Evolutionary conservation across 805 yeast species (phyloP).

Genomic region (Blastobotrys terrestris): DNA sequence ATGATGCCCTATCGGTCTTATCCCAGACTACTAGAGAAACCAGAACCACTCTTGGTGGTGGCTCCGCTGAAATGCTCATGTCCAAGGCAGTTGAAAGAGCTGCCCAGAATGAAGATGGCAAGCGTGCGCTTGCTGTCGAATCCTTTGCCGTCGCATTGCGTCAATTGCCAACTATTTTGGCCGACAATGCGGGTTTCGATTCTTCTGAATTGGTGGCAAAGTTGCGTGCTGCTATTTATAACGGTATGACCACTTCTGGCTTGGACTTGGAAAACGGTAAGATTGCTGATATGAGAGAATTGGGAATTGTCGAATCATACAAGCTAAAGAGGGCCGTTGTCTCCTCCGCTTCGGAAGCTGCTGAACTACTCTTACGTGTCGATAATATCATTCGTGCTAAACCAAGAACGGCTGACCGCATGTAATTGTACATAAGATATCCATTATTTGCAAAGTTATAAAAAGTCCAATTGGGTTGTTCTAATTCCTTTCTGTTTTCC

Average conservation of each 20-base stretch:
- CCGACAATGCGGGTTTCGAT: slow-evolving; percentile 96
- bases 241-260: slow-evolving; percentile 88
- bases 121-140: slow-evolving; percentile 89
- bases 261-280: slow-evolving; percentile 77
- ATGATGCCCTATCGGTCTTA: slow-evolving; percentile 91
- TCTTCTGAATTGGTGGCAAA: slow-evolving; percentile 87
- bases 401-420: slow-evolving; percentile 91
- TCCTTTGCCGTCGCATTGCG: slow-evolving; percentile 90
- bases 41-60: slow-evolving; percentile 89
- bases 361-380: slow-evolving; percentile 90
- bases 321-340: slow-evolving; percentile 92
- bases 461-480: too few relatives aligned
- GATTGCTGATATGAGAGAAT: slow-evolving; percentile 89
- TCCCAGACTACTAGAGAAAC: slow-evolving; percentile 93
- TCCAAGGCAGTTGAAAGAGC: slow-evolving; percentile 91
- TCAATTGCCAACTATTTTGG: slow-evolving; percentile 90
- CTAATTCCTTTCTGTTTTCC: too few relatives aligned
- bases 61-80: slow-evolving; percentile 94
- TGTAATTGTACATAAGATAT: background rate
- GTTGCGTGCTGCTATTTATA: slow-evolving; percentile 82
- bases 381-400: slow-evolving; percentile 95
- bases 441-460: background rate
- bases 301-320: slow-evolving; percentile 88
- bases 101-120: slow-evolving; percentile 89
- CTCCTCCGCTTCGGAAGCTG: slow-evolving; percentile 94